These are phyloP conservation scores for Neospora caninum DNA, from an alignment of 169 alveolate species.

Conservation along the genomic window DNA sequence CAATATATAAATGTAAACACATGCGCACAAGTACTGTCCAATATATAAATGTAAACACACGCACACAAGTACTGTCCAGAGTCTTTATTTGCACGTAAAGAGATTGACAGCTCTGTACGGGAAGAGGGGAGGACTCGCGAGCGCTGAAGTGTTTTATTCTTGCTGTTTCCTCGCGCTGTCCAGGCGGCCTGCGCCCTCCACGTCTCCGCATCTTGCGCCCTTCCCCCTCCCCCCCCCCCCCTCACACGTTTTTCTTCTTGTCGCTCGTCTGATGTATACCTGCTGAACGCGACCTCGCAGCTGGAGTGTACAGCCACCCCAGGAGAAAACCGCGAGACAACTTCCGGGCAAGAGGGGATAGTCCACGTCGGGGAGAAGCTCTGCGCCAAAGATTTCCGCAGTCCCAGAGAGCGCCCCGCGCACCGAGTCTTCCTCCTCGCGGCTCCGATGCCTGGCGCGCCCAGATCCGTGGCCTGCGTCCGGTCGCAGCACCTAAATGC, in stretches of 20 bases:
- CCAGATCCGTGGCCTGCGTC: neutral
- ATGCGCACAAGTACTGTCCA: too few relatives aligned
- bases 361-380: slow-evolving; percentile 85
- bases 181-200: too few relatives aligned
- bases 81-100: too few relatives aligned
- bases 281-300: slow-evolving; percentile 82
- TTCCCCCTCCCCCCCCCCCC: neutral
- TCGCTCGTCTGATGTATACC: neutral
- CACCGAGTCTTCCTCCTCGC: neutral
- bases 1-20: too few relatives aligned
- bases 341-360: slow-evolving; percentile 79
- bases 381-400: slow-evolving; percentile 89
- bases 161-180: too few relatives aligned
- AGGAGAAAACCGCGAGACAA: slow-evolving; percentile 85
- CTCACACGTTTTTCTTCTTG: neutral
- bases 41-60: too few relatives aligned
- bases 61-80: too few relatives aligned
- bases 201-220: neutral
- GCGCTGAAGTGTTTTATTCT: too few relatives aligned
- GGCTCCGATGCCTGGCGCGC: neutral
- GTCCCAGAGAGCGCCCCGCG: slow-evolving; percentile 65
- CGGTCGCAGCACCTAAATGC: neutral
- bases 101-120: too few relatives aligned
- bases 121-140: too few relatives aligned
- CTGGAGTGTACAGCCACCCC: slow-evolving; percentile 89